Evolutionary conservation across 2,329 filamentous ascomycete genomes (phyloP), one percentile per base, ranked within the genome.

Genomic region (Lachnellula suecica): DNA sequence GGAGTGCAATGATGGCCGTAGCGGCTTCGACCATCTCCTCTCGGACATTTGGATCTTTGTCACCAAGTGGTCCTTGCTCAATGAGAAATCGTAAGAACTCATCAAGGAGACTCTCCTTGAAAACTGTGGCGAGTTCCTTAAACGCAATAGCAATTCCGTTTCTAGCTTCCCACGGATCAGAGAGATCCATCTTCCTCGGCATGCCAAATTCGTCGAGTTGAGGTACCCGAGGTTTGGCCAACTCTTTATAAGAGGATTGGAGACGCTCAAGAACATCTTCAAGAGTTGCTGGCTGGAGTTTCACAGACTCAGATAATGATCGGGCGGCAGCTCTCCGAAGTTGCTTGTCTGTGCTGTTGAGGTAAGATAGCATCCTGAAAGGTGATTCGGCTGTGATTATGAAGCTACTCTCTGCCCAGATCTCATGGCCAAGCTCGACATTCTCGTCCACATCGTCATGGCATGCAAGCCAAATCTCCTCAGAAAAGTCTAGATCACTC

Each of bases 351-450:
- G 84, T 82, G 60, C 84, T 89, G 60, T 90, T 82, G 10, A 97
- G 75, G 66, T 96, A 97, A 1, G 85, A 84, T 44, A 96, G 73
- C 65, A 92, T 85, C 61, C 79, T 81, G 52, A 77, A 69, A 7
- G 89, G 83, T 8, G 89, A 81, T 6, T 87, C 78, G 19, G 82
- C 74, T 1, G 82, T 79, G 11, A 93, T 73, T 54, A 87, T 74
- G 55, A 97, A 87, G 7, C 83, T 87, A 66, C 93, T 96, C 65
- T 97, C 94, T 65, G 96, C 91, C 94, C 94, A 99, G 31, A 99
- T 96, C 11, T 93, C 89, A 47, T 79, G 81, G 6, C 89, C 93
- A 48, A 96, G 77, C 42, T 91, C 89, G 8, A 80, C 81, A 63
- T 97, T 97, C 68, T 97, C 92, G 40, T 88, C 83, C 19, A 91